phyloP scores from a whole-genome alignment of 2,329 filamentous ascomycete species.

The Pseudomassariella vexata region DNA sequence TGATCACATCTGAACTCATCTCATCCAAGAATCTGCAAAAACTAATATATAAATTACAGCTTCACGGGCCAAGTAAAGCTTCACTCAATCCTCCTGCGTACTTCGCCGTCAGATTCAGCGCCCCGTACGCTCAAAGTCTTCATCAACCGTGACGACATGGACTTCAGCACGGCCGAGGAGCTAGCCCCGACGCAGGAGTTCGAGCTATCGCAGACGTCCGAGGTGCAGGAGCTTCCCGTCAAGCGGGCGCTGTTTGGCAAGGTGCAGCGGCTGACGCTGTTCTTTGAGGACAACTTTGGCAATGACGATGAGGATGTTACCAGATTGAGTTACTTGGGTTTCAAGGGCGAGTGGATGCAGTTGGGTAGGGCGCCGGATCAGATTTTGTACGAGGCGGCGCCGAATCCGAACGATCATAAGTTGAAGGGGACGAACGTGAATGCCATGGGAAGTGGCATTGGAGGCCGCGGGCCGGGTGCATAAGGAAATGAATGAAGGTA shows the following conservation, averaged over 20 bases:
- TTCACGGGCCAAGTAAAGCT: conserved; percentile 94
- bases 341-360: conserved; percentile 91
- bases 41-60: conserved; percentile 36
- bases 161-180: conserved; percentile 73
- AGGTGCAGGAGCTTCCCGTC: conserved; percentile 82
- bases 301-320: conserved; percentile 76
- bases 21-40: background rate
- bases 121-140: conserved; percentile 83
- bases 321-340: conserved; percentile 75
- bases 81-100: conserved; percentile 81
- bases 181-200: conserved; percentile 67
- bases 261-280: conserved; percentile 75
- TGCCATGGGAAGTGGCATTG: conserved; percentile 50
- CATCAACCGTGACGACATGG: conserved; percentile 79
- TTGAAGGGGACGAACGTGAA: conserved; percentile 51
- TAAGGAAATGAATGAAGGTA: conserved; percentile 8
- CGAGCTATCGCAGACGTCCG: conserved; percentile 69
- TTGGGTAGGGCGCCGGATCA: conserved; percentile 76
- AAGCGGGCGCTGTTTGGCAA: conserved; percentile 85
- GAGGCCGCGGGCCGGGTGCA: conserved; percentile 31
- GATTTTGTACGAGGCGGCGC: conserved; percentile 89
- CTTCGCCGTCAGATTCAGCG: conserved; percentile 62
- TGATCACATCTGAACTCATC: background rate
- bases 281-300: conserved; percentile 88
- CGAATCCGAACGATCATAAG: conserved; percentile 84